Conservation (phyloP, 1,284 basidiomycete species). For the Ganoderma lingzhi region DNA sequence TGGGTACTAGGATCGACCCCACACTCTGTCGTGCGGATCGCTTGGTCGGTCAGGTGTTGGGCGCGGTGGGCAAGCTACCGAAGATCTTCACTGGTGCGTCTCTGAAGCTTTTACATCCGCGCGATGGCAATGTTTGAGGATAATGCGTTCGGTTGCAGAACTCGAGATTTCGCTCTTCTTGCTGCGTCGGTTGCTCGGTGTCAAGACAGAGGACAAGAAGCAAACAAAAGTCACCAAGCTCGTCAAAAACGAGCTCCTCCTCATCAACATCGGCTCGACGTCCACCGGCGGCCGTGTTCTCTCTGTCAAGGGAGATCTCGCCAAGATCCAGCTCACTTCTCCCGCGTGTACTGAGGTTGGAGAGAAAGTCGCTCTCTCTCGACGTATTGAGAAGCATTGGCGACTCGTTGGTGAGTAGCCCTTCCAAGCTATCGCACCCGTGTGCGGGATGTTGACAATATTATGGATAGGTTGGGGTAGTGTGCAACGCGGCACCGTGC, state of each 20-base stretch:
- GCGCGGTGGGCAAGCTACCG: constrained; percentile 92
- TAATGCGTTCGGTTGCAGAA: constrained; percentile 51
- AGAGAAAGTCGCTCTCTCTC: constrained; percentile 93
- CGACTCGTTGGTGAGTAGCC: constrained; percentile 76
- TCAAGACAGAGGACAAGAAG: constrained; percentile 98
- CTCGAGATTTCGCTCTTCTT: constrained; percentile 94
- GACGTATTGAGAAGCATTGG: constrained; percentile 99
- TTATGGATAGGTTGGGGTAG: constrained; percentile 59
- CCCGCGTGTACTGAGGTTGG: constrained; percentile 95
- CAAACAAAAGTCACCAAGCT: constrained; percentile 96
- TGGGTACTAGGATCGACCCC: constrained; percentile 96
- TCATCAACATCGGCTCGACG: constrained; percentile 95
- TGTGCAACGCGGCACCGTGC: constrained; percentile 61
- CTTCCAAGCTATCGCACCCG: constrained; percentile 10
- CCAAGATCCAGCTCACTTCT: constrained; percentile 91
- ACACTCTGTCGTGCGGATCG: constrained; percentile 97
- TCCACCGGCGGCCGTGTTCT: constrained; percentile 94
- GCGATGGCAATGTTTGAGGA: not conserved
- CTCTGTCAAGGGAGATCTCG: constrained; percentile 91
- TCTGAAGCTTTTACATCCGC: not conserved
- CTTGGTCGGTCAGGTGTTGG: constrained; percentile 95
- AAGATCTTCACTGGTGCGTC: constrained; percentile 88
- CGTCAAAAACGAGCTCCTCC: constrained; percentile 91
- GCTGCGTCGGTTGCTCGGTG: constrained; percentile 94
- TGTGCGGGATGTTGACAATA: not conserved